phyloP scores from a whole-genome alignment of 129 eudicot genomes.

The Helichrysum umbraculigerum region DNA sequence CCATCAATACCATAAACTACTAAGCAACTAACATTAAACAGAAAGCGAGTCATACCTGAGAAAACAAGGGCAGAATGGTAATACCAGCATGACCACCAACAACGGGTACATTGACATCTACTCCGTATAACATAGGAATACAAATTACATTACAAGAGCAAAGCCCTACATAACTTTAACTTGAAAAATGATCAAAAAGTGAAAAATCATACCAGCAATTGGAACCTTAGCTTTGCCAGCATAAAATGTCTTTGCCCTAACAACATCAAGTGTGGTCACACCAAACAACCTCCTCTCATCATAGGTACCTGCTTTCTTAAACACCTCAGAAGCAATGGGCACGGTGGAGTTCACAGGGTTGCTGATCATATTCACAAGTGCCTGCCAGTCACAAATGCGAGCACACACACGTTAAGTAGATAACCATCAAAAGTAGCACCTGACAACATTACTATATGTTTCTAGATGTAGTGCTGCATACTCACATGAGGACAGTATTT shows the following conservation, averaged over 20 bases:
- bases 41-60: slow-evolving; percentile 49
- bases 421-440: not conserved
- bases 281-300: slow-evolving; percentile 83
- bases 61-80: slow-evolving; percentile 81
- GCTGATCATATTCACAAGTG: slow-evolving; percentile 86
- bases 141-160: not conserved
- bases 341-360: slow-evolving; percentile 96
- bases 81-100: slow-evolving; percentile 93
- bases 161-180: not conserved
- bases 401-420: not conserved
- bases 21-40: not conserved
- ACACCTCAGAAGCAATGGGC: slow-evolving; percentile 95
- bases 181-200: not conserved
- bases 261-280: slow-evolving; percentile 95
- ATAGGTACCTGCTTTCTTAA: slow-evolving; percentile 90
- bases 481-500: slow-evolving; percentile 84
- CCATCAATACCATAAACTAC: not conserved
- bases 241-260: slow-evolving; percentile 91
- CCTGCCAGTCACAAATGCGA: slow-evolving; percentile 39
- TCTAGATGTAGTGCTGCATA: not conserved
- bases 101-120: slow-evolving; percentile 80
- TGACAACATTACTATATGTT: not conserved
- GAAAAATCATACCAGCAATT: slow-evolving; percentile 57
- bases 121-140: slow-evolving; percentile 14
- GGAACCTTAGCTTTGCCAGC: slow-evolving; percentile 82